Percentiles rank a stretch among this genome's conserved stretches.
Evolutionary conservation across 2,329 filamentous ascomycete species (phyloP).

Genomic region (Teratosphaeria destructans): DNA sequence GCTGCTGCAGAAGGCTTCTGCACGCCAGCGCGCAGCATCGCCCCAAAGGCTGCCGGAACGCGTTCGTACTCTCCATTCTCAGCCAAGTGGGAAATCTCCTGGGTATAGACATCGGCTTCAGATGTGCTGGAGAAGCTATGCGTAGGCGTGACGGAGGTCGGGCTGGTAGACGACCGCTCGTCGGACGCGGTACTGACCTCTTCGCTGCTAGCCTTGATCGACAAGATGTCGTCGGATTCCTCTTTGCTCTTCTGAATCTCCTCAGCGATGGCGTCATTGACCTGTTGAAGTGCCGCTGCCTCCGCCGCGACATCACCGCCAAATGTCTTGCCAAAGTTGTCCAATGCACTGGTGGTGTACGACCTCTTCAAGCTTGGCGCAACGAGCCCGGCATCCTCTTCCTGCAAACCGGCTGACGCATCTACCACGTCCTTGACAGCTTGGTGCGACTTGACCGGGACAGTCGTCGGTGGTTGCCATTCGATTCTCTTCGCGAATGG

Average conservation of each 20-base stretch:
- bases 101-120: slow-evolving; percentile 58
- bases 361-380: slow-evolving; percentile 34
- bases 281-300: slow-evolving; percentile 59
- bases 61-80: slow-evolving; percentile 66
- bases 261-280: slow-evolving; percentile 72
- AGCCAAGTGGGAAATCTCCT: slow-evolving; percentile 66
- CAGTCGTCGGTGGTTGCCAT: slow-evolving; percentile 55
- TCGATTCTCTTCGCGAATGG: slow-evolving; percentile 82
- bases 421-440: slow-evolving; percentile 23
- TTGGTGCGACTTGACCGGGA: slow-evolving; percentile 19
- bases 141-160: slow-evolving; percentile 16
- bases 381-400: slow-evolving; percentile 10
- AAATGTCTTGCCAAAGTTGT: slow-evolving; percentile 48
- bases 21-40: slow-evolving; percentile 72
- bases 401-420: slow-evolving; percentile 26
- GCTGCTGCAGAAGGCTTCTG: slow-evolving; percentile 68
- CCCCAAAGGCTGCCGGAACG: slow-evolving; percentile 83
- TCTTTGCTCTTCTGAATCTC: slow-evolving; percentile 58
- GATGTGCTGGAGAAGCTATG: slow-evolving; percentile 40
- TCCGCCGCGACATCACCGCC: slow-evolving; percentile 38
- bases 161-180: slow-evolving; percentile 14
- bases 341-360: slow-evolving; percentile 46
- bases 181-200: slow-evolving; percentile 11
- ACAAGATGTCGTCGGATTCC: slow-evolving; percentile 30
- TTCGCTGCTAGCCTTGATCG: slow-evolving; percentile 10